Evolutionary conservation across 768 basidiomycete genomes (phyloP).

Genomic region (Rickenella mellea): DNA sequence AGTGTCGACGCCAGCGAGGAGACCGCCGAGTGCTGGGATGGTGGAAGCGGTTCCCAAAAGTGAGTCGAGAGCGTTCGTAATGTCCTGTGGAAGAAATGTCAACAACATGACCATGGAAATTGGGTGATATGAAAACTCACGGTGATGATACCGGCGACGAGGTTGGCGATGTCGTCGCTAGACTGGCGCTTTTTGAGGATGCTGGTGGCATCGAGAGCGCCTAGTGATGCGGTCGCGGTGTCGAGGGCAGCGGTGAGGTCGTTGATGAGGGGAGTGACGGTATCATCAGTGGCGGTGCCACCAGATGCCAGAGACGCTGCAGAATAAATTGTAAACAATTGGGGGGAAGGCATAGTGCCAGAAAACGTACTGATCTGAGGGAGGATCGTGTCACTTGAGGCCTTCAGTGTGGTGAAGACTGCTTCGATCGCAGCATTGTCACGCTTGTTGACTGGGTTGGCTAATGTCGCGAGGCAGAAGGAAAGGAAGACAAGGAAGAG

Average conservation of each 20-base stretch:
- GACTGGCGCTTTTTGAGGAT: constrained; percentile 16
- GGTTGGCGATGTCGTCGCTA: constrained; percentile 14
- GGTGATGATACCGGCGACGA: constrained; percentile 16
- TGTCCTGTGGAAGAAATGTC: constrained; percentile 9
- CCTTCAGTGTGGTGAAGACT: constrained; percentile 13
- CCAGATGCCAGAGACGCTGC: neutral
- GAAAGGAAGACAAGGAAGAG: neutral
- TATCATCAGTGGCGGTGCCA: constrained; percentile 12
- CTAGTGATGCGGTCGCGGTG: constrained; percentile 14
- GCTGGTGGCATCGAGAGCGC: constrained; percentile 6
- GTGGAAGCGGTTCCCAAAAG: constrained; percentile 12
- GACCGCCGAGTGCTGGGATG: constrained; percentile 15
- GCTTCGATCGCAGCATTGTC: constrained; percentile 13
- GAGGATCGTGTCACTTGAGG: constrained; percentile 12
- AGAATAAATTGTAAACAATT: constrained; percentile 3
- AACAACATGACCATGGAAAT: neutral
- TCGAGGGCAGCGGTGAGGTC: constrained; percentile 14
- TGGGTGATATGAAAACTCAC: constrained; percentile 8
- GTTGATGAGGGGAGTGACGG: constrained; percentile 15
- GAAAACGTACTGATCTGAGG: constrained; percentile 14
- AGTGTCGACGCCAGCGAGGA: constrained; percentile 16
- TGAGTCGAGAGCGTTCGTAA: constrained; percentile 13
- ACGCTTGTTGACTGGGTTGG: neutral
- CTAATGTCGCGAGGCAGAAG: neutral
- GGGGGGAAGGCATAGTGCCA: neutral